These are phyloP conservation scores for Tuber aestivum DNA, from an alignment of 495 filamentous ascomycete genomes.

Conservation along the genomic window DNA sequence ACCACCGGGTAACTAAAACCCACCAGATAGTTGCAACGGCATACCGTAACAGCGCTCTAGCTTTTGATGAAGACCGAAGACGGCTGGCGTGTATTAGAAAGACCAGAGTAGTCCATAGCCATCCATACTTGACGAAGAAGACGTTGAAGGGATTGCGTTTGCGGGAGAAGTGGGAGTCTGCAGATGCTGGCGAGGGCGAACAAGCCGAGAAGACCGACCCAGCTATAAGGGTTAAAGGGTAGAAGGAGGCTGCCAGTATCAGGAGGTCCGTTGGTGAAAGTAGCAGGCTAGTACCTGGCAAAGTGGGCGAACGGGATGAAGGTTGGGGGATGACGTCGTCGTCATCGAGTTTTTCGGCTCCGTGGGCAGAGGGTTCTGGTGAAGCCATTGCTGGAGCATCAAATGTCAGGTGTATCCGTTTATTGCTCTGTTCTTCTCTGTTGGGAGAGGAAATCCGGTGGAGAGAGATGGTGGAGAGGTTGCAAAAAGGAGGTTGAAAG, in stretches of 20 bases:
- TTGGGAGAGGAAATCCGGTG: neutral
- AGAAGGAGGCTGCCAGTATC: constrained; percentile 59
- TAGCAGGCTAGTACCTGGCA: neutral
- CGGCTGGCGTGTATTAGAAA: constrained; percentile 50
- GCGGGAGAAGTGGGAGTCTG: constrained; percentile 78
- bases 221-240: constrained; percentile 68
- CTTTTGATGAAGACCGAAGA: constrained; percentile 41
- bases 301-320: neutral
- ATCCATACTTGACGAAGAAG: constrained; percentile 89
- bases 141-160: constrained; percentile 88
- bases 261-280: constrained; percentile 55
- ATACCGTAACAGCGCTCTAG: constrained; percentile 61
- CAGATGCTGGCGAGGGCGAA: constrained; percentile 59
- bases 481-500: neutral
- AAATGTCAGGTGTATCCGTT: neutral
- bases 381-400: constrained; percentile 18
- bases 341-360: constrained; percentile 9
- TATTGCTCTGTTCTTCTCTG: neutral
- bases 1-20: constrained; percentile 88
- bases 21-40: constrained; percentile 64
- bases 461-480: neutral
- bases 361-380: constrained; percentile 13
- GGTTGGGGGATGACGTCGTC: constrained; percentile 5
- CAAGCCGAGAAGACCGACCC: constrained; percentile 75
- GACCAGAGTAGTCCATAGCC: constrained; percentile 76